phyloP scores from a whole-genome alignment of 352 stramenopile genomes.

The Thraustochytrium striatum region DNA sequence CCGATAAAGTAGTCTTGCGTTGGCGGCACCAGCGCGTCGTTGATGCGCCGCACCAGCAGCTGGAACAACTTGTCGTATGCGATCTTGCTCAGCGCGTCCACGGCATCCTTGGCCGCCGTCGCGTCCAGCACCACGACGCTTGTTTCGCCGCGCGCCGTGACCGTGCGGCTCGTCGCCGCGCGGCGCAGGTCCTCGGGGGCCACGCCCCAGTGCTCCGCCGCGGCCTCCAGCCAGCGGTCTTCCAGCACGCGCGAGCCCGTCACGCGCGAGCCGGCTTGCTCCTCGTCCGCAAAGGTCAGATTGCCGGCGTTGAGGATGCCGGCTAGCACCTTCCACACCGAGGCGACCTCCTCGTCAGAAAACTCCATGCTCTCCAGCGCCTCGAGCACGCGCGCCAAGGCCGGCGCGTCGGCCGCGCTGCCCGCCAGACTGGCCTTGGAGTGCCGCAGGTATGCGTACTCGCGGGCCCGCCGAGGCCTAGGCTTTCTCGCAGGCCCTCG shows the following conservation, averaged over 20 bases:
- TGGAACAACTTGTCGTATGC: conserved; percentile 89
- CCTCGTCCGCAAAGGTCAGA: conserved; percentile 31
- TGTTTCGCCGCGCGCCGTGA: conserved; percentile 23
- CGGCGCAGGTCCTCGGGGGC: not conserved
- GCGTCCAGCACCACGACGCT: not conserved
- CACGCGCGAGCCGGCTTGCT: conserved; percentile 6
- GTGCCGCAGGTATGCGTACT: conserved; percentile 36
- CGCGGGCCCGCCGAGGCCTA: not conserved
- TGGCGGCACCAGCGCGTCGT: conserved; percentile 45
- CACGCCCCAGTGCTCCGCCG: not conserved
- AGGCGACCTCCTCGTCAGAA: conserved; percentile 1
- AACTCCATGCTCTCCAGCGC: conserved; percentile 37
- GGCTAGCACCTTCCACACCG: conserved; percentile 20
- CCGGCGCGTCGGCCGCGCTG: not conserved
- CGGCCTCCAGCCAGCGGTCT: conserved; percentile 1
- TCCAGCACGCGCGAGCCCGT: not conserved
- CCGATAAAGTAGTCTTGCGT: conserved; percentile 6
- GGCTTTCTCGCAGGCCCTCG: not conserved
- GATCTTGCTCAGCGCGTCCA: conserved; percentile 85
- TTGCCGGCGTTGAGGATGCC: conserved; percentile 34
- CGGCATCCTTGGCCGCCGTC: conserved; percentile 52
- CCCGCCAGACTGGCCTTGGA: conserved; percentile 1
- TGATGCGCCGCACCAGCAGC: conserved; percentile 72
- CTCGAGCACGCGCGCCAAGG: conserved; percentile 14
- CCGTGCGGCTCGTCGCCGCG: conserved; percentile 1